These are phyloP conservation scores for Hirsutella minnesotensis DNA, from an alignment of 2,329 filamentous ascomycete species.

Conservation along the genomic window DNA sequence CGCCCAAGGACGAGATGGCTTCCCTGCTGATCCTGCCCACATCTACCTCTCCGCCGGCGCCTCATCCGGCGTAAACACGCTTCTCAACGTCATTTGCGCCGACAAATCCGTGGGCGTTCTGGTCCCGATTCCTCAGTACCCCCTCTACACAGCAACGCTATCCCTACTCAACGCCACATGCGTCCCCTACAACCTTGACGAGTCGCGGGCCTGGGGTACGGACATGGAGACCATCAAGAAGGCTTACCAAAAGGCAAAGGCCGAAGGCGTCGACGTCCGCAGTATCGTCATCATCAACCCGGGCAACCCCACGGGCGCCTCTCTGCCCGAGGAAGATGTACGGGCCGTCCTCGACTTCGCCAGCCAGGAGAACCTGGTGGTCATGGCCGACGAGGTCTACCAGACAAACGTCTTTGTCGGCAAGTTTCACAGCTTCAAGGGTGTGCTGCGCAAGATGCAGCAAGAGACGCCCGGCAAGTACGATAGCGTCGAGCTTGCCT, in stretches of 20 bases:
- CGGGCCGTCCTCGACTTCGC: slow-evolving; percentile 79
- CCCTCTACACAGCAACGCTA: slow-evolving; percentile 90
- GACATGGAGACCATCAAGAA: slow-evolving; percentile 66
- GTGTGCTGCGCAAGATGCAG: slow-evolving; percentile 71
- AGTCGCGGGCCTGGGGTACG: slow-evolving; percentile 77
- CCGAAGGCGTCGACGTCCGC: slow-evolving; percentile 73
- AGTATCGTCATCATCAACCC: slow-evolving; percentile 97
- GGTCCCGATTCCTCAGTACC: slow-evolving; percentile 94
- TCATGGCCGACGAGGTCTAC: slow-evolving; percentile 96
- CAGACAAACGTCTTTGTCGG: slow-evolving; percentile 97
- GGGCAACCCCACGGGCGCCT: slow-evolving; percentile 91
- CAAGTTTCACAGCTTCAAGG: slow-evolving; percentile 93
- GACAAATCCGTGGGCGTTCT: slow-evolving; percentile 69
- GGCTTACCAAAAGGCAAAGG: slow-evolving; percentile 62
- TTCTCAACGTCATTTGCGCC: slow-evolving; percentile 80
- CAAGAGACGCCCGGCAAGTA: slow-evolving; percentile 62
- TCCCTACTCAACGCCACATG: slow-evolving; percentile 72
- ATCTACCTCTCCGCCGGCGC: slow-evolving; percentile 90
- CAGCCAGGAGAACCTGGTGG: slow-evolving; percentile 70
- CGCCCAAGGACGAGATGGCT: slow-evolving; percentile 65
- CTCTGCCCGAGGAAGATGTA: slow-evolving; percentile 67
- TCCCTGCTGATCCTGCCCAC: slow-evolving; percentile 64
- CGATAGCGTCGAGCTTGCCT: slow-evolving; percentile 78
- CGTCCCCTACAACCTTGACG: slow-evolving; percentile 91
- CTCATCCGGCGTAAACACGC: slow-evolving; percentile 87